Conservation (phyloP, 2,329 filamentous ascomycete genomes). For the Aspergillus jensenii region DNA sequence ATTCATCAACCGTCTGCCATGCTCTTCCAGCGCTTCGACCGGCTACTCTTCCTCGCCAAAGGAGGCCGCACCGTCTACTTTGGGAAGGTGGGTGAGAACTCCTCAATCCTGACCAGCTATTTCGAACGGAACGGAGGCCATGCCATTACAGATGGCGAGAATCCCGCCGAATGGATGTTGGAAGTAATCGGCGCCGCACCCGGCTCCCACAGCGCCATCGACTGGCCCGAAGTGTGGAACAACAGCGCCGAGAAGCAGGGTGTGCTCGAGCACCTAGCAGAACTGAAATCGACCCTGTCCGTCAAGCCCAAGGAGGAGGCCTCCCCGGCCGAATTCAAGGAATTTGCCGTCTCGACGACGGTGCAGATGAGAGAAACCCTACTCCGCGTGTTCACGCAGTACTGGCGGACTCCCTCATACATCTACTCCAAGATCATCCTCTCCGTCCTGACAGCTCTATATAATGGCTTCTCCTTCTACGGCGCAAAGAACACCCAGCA, state of each 20-base stretch:
- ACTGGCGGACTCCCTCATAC: conserved; percentile 87
- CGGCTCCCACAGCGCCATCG: conserved; percentile 60
- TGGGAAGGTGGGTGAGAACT: conserved; percentile 63
- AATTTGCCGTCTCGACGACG: conserved; percentile 67
- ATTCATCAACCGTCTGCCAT: conserved; percentile 95
- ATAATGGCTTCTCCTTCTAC: conserved; percentile 84
- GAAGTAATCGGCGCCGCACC: conserved; percentile 60
- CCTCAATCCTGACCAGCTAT: conserved; percentile 57
- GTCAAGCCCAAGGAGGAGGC: conserved; percentile 37
- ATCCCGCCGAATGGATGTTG: conserved; percentile 76
- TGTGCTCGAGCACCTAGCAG: too few relatives aligned
- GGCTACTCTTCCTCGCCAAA: conserved; percentile 62
- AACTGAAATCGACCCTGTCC: conserved; percentile 8
- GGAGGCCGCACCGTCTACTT: conserved; percentile 70
- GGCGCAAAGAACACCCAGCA: conserved; percentile 71
- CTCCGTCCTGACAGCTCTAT: conserved; percentile 65
- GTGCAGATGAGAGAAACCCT: conserved; percentile 67
- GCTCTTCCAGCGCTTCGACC: conserved; percentile 82
- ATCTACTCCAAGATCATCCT: conserved; percentile 80
- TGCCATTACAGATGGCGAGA: conserved; percentile 60
- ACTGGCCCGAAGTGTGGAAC: conserved; percentile 66
- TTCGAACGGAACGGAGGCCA: conserved; percentile 66
- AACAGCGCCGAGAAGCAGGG: conserved; percentile 45
- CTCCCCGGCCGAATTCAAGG: conserved; percentile 57
- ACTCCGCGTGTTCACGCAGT: conserved; percentile 82